phyloP scores from a whole-genome alignment of 2,329 filamentous ascomycete species.

The Davidsoniella eucalypti region DNA sequence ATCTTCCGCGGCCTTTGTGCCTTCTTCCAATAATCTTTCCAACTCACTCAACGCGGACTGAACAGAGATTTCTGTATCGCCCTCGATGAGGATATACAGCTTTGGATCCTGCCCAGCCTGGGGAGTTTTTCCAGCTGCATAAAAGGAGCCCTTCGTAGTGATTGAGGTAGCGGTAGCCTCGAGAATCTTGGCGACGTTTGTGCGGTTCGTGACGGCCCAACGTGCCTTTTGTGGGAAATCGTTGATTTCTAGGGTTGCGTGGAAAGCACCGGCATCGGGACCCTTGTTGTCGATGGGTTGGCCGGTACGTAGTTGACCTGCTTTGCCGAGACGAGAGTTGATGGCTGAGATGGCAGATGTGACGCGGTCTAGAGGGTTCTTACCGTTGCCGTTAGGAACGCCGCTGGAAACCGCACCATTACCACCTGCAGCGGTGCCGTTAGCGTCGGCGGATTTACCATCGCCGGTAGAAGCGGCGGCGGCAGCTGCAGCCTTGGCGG shows the following conservation, averaged over 20 bases:
- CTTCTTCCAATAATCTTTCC: slow-evolving; percentile 74
- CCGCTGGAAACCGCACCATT: slow-evolving; percentile 19
- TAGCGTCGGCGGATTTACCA: slow-evolving; percentile 16
- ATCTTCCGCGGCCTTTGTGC: slow-evolving; percentile 75
- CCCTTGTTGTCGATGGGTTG: slow-evolving; percentile 98
- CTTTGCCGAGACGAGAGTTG: slow-evolving; percentile 75
- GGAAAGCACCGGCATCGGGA: slow-evolving; percentile 88
- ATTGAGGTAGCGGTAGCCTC: slow-evolving; percentile 91
- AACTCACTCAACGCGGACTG: slow-evolving; percentile 82
- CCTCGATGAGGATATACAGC: slow-evolving; percentile 93
- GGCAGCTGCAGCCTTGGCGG: slow-evolving; percentile 26
- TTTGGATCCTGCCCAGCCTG: slow-evolving; percentile 66
- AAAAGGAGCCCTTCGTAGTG: slow-evolving; percentile 91
- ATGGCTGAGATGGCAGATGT: slow-evolving; percentile 83
- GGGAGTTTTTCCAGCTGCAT: slow-evolving; percentile 65
- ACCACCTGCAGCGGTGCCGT: slow-evolving; percentile 16
- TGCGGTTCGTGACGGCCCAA: slow-evolving; percentile 96
- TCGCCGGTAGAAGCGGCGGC: slow-evolving; percentile 16
- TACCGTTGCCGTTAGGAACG: slow-evolving; percentile 34
- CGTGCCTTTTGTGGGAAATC: slow-evolving; percentile 97
- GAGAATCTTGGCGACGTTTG: slow-evolving; percentile 95
- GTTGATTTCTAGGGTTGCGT: slow-evolving; percentile 96
- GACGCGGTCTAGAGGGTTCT: slow-evolving; percentile 68
- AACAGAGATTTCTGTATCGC: slow-evolving; percentile 86
- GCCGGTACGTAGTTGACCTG: slow-evolving; percentile 75